Evolutionary conservation across 2,329 filamentous ascomycete species (phyloP).

Genomic region (Alternaria ethzedia): DNA sequence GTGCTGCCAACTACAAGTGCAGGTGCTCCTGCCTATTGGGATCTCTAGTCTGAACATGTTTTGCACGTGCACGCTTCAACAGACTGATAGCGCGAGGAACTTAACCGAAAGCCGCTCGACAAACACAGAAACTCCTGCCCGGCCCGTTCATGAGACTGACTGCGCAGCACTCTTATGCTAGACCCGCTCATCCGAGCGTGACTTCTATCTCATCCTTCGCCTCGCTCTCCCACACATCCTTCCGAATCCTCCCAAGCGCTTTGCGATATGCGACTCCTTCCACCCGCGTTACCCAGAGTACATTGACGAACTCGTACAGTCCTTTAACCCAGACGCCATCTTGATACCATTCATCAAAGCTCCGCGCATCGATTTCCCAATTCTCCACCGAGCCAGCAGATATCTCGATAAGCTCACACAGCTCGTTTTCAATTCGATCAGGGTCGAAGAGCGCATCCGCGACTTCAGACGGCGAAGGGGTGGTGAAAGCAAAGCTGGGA

Average conservation of each 20-base stretch:
- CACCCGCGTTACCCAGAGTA: conserved; percentile 28
- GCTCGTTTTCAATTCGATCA: neutral
- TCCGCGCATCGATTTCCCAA: conserved; percentile 15
- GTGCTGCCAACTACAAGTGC: neutral
- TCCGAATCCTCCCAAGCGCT: conserved; percentile 24
- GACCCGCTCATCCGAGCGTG: neutral
- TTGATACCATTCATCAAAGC: conserved; percentile 19
- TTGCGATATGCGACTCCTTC: conserved; percentile 26
- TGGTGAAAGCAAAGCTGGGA: neutral
- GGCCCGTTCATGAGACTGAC: neutral
- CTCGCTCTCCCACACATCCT: conserved; percentile 12
- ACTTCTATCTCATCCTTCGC: neutral
- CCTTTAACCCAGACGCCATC: no score
- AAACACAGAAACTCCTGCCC: neutral
- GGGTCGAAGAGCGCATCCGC: neutral
- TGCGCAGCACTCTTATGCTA: neutral
- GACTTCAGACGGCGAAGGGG: neutral
- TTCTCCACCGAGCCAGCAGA: conserved; percentile 19
- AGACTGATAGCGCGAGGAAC: neutral
- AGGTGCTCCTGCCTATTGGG: neutral
- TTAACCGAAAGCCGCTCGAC: neutral
- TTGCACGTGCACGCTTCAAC: neutral
- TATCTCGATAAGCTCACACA: conserved; percentile 19
- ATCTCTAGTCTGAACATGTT: neutral
- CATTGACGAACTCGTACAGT: conserved; percentile 25